Conservation (phyloP, 148 eudicot genomes). For the Diospyros kaki region DNA sequence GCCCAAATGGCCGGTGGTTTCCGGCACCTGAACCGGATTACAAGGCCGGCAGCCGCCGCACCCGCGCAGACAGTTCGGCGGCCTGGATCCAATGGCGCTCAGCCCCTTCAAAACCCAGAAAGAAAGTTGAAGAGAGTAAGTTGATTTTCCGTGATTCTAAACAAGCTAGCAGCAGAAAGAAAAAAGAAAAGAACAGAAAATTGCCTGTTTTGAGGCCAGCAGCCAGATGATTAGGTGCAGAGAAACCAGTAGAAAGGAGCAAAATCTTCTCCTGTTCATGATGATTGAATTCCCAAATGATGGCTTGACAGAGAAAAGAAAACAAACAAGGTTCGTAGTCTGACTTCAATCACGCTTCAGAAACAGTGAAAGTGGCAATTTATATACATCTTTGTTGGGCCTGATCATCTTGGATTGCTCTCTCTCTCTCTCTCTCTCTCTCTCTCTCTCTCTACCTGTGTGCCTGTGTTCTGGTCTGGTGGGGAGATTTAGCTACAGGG, state of each 20-base stretch:
- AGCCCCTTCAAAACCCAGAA: not conserved
- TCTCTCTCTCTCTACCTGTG: too few species aligned
- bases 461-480: not conserved
- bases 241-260: not conserved
- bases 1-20: slow-evolving; percentile 5
- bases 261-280: slow-evolving; percentile 13
- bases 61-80: slow-evolving; percentile 34
- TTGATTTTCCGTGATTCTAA: not conserved
- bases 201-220: not conserved
- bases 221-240: slow-evolving; percentile 9
- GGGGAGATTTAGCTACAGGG: not conserved
- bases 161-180: not conserved
- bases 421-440: too few species aligned
- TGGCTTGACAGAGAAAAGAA: not conserved
- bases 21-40: slow-evolving; percentile 15
- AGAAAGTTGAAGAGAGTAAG: not conserved
- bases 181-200: too few species aligned
- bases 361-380: not conserved
- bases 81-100: slow-evolving; percentile 30
- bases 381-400: too few species aligned
- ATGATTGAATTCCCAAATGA: not conserved
- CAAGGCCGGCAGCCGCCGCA: slow-evolving; percentile 34
- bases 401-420: too few species aligned
- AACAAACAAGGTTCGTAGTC: not conserved
- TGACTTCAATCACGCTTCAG: not conserved